Base-by-base conservation (phyloP, 2,329 filamentous ascomycete species). In the Colletotrichum chlorophyti region DNA sequence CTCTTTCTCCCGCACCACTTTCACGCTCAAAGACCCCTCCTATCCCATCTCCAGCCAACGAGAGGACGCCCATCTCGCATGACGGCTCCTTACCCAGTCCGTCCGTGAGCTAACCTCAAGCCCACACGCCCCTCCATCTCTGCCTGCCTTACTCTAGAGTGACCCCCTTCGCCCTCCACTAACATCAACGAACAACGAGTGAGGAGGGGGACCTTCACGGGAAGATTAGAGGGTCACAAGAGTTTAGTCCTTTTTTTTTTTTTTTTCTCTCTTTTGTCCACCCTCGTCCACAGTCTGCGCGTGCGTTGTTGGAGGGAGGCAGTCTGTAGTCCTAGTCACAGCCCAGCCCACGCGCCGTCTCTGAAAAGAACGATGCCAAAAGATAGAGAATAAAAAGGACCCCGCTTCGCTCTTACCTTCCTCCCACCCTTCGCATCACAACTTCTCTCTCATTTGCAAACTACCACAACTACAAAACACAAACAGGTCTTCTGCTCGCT, bases 21-120 rank as follows among this genome's bases (percentile, higher is more conserved):
- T 26, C 24, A 48, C 32, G 15, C 34, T 35, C 41, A 17, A 29
- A 27, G 17, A 27, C 31, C 31, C 26, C 9, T 32, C 23, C 26
- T 38, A 35, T 47, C 21, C 29, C 19, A 9, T 32, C 15, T 41
- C 54, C 14, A 55, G 43, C 55, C 55, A 59, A 59, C 55, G 55
- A 59, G 55, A 59, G 42, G 51, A 11, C 42, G n/a, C 27, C 50
- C 50, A 49, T 59, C 55, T 59, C 50, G 55, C 50, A 55, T 59
- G 55, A 59, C 55, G 38, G 38, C 45, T 34, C 38, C 38, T 52
- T 35, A 43, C 49, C 37, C 37, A 55, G 31, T 42, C 55, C n/a
- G 42, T 43, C 50, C 37, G 50, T 59, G 49, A 59, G 55, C 55
- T 59, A 50, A 38, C 24, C 43, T n/a, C n/a, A 23, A 49, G 50